Base-by-base conservation (phyloP, 495 filamentous ascomycete genomes). In the Lophiostoma macrostomum region DNA sequence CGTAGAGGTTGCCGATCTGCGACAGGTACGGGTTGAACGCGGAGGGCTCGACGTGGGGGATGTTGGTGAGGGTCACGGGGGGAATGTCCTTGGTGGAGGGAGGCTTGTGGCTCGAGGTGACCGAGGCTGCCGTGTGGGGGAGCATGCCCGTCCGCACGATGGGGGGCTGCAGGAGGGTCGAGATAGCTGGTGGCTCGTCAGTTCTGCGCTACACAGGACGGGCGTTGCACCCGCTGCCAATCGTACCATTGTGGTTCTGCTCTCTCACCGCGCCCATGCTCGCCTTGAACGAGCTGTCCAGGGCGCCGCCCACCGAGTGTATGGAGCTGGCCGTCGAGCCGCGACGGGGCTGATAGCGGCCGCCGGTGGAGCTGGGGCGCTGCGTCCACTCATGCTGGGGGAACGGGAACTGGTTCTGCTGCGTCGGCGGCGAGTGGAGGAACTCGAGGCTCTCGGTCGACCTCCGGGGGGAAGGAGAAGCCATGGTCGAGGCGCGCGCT, bases 61-160 rank as follows among this genome's bases (percentile, higher is more conserved):
- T 90, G 50, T 94, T 95, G 4, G 91, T 91, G 46, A 99, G 74
- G 0, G 88, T 86, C 6, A 99, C 93, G 0, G 93, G 91, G 0
- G 93, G 90, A 39, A 99, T 99, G 67, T 99, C 93, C 71, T 80
- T 82, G 5, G 91, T 74, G n/a, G 88, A 90, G 0, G 93, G 93
- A 5, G 87, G 83, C 50, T 84, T 90, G 60, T 89, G 88, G 30
- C 83, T 73, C 53, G 80, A 82, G 5, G 78, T 78, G 20, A 80
- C 70, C 0, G 87, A 74, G 4, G 81, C 78, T 2, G 83, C 70
- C 2, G 83, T 82, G 65, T 93, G 85, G 2, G 90, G 83, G 12
- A 85, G 74, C 37, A 96, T 76, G 36, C 88, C 91, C 14, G 90
- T 93, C 45, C 94, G 87, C 22, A 91, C 79, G 53, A 93, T 93